Percentiles rank a stretch among this genome's conserved stretches.
phyloP scores from a whole-genome alignment of 352 stramenopile species.

The Phytophthora ohioensis region DNA sequence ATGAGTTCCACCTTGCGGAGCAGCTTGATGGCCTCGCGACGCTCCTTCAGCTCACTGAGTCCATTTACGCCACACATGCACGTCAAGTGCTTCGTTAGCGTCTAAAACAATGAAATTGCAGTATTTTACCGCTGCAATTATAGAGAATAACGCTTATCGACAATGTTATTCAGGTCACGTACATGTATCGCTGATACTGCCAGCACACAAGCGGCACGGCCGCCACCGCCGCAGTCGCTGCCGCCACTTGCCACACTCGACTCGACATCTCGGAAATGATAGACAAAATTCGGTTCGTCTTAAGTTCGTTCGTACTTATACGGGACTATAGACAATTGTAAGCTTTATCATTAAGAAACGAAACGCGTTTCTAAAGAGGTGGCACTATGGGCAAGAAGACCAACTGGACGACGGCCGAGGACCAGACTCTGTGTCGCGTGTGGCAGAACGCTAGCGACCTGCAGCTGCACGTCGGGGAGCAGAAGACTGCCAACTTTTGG shows the following conservation, averaged over 20 bases:
- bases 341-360: conserved; percentile 25
- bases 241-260: conserved; percentile 36
- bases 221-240: conserved; percentile 28
- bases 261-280: conserved; percentile 22
- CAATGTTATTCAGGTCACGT: not conserved
- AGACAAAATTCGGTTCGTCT: not conserved
- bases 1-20: conserved; percentile 80
- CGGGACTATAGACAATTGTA: not conserved
- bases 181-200: conserved; percentile 42
- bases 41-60: conserved; percentile 35
- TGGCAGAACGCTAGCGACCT: conserved; percentile 72
- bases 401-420: conserved; percentile 72
- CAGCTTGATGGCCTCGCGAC: conserved; percentile 65
- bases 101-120: conserved; percentile 4
- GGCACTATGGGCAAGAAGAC: conserved; percentile 83
- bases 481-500: conserved; percentile 77
- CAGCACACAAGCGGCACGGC: conserved; percentile 54
- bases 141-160: not conserved
- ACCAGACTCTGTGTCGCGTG: conserved; percentile 73
- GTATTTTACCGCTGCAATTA: not conserved
- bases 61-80: conserved; percentile 16
- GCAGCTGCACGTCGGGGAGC: conserved; percentile 45
- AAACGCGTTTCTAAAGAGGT: conserved; percentile 59
- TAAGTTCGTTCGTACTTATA: conserved; percentile 8
- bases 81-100: conserved; percentile 17